Evolutionary conservation across 306 rosid species (phyloP).

Genomic region (Vicia villosa): DNA sequence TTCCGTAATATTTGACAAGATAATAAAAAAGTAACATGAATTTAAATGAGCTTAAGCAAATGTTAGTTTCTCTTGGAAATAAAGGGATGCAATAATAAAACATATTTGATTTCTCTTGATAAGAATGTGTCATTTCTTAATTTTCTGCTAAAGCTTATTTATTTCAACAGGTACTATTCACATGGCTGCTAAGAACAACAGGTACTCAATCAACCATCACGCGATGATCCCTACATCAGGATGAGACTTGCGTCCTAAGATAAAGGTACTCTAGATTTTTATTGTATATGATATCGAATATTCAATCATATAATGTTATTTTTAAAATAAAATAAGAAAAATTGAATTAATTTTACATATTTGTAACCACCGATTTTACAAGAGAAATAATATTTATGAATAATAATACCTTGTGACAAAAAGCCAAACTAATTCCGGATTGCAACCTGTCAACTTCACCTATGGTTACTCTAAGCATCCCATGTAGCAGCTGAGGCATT

Average conservation of each 20-base stretch:
- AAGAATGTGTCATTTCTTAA: no score
- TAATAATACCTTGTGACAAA: constrained; percentile 51
- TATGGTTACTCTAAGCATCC: constrained; percentile 60
- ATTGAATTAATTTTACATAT: no score
- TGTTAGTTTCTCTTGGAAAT: background rate
- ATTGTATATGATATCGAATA: no score
- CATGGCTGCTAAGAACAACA: background rate
- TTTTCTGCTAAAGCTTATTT: background rate
- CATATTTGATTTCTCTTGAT: background rate
- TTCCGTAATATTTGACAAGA: background rate
- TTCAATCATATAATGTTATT: no score
- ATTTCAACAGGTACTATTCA: background rate
- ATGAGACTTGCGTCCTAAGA: no score
- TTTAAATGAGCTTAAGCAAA: background rate
- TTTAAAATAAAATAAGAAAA: no score
- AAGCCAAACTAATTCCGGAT: constrained; percentile 42
- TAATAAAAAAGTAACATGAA: background rate
- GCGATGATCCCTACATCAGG: no score
- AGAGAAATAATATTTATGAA: constrained; percentile 7
- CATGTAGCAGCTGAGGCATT: constrained; percentile 69
- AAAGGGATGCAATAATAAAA: background rate
- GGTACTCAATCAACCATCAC: no score
- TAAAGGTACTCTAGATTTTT: no score
- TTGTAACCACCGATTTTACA: no score
- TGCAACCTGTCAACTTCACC: constrained; percentile 52